Evolutionary conservation across 2,329 filamentous ascomycete genomes (phyloP).

Genomic region (Fusarium pininemorale): DNA sequence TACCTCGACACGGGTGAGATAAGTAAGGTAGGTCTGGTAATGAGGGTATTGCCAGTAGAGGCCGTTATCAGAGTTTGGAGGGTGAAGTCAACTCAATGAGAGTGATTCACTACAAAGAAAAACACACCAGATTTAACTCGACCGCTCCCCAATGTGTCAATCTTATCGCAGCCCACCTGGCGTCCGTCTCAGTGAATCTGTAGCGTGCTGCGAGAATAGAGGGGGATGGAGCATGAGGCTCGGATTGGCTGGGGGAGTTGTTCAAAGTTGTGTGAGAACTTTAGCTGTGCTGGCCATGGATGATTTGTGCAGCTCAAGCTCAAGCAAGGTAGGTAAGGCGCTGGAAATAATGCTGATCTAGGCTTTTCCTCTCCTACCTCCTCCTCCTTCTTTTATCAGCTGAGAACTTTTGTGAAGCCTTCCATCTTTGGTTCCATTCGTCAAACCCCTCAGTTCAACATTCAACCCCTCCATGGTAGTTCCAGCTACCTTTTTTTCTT

Average conservation of each 20-base stretch:
- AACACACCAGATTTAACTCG: not conserved
- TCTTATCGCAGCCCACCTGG: not conserved
- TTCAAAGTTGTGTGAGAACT: slow-evolving; percentile 34
- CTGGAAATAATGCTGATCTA: slow-evolving; percentile 21
- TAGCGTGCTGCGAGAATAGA: slow-evolving; percentile 21
- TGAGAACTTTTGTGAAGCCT: slow-evolving; percentile 26
- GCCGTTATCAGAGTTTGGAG: not conserved
- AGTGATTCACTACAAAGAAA: not conserved
- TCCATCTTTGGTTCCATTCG: slow-evolving; percentile 19
- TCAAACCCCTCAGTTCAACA: slow-evolving; percentile 23
- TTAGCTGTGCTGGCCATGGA: slow-evolving; percentile 31
- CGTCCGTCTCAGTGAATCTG: slow-evolving; percentile 13
- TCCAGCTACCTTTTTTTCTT: not conserved
- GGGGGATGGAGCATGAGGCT: slow-evolving; percentile 13
- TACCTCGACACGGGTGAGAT: not conserved
- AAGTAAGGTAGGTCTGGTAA: not conserved
- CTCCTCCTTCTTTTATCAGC: slow-evolving; percentile 27
- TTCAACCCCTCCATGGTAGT: slow-evolving; percentile 9
- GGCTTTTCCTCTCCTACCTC: not conserved
- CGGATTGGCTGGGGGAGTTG: slow-evolving; percentile 34
- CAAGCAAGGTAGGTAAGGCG: slow-evolving; percentile 1
- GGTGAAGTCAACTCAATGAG: not conserved
- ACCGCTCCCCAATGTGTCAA: not conserved
- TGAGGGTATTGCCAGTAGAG: not conserved
- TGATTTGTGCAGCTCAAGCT: slow-evolving; percentile 34